Evolutionary conservation across 768 basidiomycete species (phyloP), one percentile per base, ranked within the genome.

Genomic region (Austroboletus eburneus): DNA sequence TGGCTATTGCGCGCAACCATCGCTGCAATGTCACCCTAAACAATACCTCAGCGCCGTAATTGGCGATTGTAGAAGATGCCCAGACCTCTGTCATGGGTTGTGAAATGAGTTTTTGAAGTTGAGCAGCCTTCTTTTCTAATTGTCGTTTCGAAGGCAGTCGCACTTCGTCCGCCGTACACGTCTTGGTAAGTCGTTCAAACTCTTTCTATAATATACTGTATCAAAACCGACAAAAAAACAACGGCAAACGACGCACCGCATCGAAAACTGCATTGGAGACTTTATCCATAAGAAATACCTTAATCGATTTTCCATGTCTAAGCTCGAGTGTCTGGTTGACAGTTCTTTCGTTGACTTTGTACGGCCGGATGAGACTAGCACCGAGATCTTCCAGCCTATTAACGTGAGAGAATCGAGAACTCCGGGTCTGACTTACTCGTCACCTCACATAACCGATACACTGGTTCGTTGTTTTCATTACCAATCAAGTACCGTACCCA

Each of bases 401-500:
- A 49, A 47, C n/a, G n/a, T 29, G 27, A 32, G 9, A 33, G 35
- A 5, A 18, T 10, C 16, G 40, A 44, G 12, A 48, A 20, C 39
- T 17, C 34, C 25, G 35, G 30, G 40, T n/a, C 42, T 22, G 23
- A 73, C 89, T 55, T 46, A 93, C 93, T 79, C 17, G 69, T 65
- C 30, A 98, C 73, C 66, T 89, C 79, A 60, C 91, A 93, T 39
- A 93, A 76, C 45, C 94, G 79, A 65, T 97, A 97, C 18, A 87
- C 77, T 16, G 77, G 73, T 43, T 71, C 56, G 6, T 75, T 72
- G 9, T 68, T 62, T 41, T 89, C 83, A 2, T 70, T 55, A 1
- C 88, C 90, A 52, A 94, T 82, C 32, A 88, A 71, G 59, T 88
- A 87, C 32, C 94, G 79, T 9, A 98, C 91, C 80, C 84, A 98